Evolutionary conservation across 2,329 filamentous ascomycete species (phyloP).

Genomic region (Dendrostoma leiphaemia): DNA sequence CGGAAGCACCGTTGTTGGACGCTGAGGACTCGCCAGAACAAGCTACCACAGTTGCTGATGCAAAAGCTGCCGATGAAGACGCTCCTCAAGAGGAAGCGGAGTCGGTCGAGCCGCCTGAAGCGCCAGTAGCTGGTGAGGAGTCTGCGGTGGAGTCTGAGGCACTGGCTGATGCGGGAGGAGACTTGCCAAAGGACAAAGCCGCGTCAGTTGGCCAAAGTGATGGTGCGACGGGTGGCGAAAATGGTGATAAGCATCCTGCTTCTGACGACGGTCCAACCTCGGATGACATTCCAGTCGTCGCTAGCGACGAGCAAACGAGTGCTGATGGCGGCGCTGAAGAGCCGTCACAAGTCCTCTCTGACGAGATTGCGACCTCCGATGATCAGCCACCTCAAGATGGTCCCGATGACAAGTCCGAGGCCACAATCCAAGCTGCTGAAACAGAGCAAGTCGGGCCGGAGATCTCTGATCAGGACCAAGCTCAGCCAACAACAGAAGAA

Average conservation of each 20-base stretch:
- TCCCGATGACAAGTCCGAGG: not conserved
- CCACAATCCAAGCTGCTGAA: not conserved
- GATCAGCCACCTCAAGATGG: not conserved
- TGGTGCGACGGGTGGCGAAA: not conserved
- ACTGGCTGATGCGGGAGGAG: not conserved
- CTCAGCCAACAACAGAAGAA: not conserved
- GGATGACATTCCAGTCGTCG: not conserved
- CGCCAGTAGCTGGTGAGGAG: not conserved
- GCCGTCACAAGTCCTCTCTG: not conserved
- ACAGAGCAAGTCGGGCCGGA: not conserved
- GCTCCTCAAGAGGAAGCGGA: not conserved
- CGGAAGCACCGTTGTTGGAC: not conserved
- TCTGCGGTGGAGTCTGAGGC: not conserved
- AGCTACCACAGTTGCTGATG: not conserved
- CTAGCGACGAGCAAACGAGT: not conserved
- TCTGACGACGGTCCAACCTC: not conserved
- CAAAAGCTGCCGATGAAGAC: not conserved
- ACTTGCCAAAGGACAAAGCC: not conserved
- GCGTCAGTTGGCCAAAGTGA: not conserved
- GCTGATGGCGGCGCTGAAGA: not conserved
- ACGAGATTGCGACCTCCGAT: not conserved
- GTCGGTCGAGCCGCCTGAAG: not conserved
- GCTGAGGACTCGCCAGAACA: not conserved
- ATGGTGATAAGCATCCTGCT: not conserved
- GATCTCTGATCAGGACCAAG: not conserved